These are phyloP conservation scores for Sclerospora graminicola DNA, from an alignment of 352 stramenopile species.

Conservation along the genomic window DNA sequence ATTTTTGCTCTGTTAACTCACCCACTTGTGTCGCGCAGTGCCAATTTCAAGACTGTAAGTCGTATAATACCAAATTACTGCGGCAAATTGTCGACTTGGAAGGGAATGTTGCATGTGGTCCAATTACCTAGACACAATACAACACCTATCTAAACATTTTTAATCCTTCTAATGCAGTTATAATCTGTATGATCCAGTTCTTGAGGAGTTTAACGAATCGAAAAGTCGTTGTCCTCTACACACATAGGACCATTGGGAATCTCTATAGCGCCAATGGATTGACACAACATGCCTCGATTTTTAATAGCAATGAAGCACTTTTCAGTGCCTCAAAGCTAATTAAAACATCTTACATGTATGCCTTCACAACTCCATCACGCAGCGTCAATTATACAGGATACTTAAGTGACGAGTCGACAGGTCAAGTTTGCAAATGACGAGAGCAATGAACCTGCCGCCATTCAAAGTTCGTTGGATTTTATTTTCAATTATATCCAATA, in stretches of 20 bases:
- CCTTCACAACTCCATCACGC: conserved; percentile 13
- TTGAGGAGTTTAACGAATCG: conserved; percentile 61
- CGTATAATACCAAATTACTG: conserved; percentile 82
- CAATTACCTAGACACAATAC: too few species aligned
- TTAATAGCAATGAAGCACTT: conserved; percentile 15
- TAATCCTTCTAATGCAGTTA: too few species aligned
- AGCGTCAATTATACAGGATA: background rate
- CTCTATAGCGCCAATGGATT: conserved; percentile 36
- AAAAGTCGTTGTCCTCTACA: conserved; percentile 62
- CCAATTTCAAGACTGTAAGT: conserved; percentile 64
- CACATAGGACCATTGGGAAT: conserved; percentile 50
- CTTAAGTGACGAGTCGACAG: too few species aligned
- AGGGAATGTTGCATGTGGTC: background rate
- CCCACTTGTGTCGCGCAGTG: conserved; percentile 25
- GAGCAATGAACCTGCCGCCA: too few species aligned
- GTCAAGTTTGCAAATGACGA: too few species aligned
- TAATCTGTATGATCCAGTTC: conserved; percentile 63
- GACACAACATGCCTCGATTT: conserved; percentile 19
- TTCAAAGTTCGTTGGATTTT: too few species aligned
- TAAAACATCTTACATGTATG: conserved; percentile 16
- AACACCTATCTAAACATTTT: too few species aligned
- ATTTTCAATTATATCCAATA: too few species aligned
- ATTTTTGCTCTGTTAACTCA: too few species aligned
- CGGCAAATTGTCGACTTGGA: conserved; percentile 55
- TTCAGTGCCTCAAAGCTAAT: conserved; percentile 21